Evolutionary conservation across 169 alveolate genomes (phyloP).

Genomic region (Plasmodium yoelii): DNA sequence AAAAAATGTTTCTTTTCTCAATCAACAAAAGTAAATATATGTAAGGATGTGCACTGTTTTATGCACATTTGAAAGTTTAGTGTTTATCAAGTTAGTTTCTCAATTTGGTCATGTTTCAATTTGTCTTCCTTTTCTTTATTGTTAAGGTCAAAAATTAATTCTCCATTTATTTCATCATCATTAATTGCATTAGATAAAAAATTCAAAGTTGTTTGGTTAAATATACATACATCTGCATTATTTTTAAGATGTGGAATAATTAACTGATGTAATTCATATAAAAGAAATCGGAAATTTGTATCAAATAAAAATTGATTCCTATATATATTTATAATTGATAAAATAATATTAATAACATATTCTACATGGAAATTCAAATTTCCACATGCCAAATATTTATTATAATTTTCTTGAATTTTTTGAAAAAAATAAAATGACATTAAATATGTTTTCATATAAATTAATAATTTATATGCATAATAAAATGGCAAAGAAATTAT

Average conservation of each 20-base stretch:
- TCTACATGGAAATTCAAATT: constrained; percentile 52
- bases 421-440: constrained; percentile 76
- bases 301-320: constrained; percentile 73
- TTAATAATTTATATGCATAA: constrained; percentile 81
- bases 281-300: constrained; percentile 47
- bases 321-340: constrained; percentile 65
- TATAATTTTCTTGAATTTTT: constrained; percentile 39
- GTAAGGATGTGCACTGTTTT: no score
- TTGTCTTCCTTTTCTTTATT: no score
- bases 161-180: constrained; percentile 13
- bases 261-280: constrained; percentile 49
- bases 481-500: constrained; percentile 82
- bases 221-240: constrained; percentile 40
- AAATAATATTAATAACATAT: constrained; percentile 47
- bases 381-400: constrained; percentile 44
- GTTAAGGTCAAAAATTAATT: neutral
- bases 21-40: no score
- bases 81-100: no score
- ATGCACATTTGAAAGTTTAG: no score
- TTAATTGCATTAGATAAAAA: constrained; percentile 36
- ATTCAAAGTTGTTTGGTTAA: constrained; percentile 61
- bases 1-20: no score
- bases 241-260: constrained; percentile 41
- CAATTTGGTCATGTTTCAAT: no score
- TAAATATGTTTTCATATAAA: constrained; percentile 73